Base-by-base conservation (phyloP, 177 flowering plant species). In the Vitis hybrid region DNA sequence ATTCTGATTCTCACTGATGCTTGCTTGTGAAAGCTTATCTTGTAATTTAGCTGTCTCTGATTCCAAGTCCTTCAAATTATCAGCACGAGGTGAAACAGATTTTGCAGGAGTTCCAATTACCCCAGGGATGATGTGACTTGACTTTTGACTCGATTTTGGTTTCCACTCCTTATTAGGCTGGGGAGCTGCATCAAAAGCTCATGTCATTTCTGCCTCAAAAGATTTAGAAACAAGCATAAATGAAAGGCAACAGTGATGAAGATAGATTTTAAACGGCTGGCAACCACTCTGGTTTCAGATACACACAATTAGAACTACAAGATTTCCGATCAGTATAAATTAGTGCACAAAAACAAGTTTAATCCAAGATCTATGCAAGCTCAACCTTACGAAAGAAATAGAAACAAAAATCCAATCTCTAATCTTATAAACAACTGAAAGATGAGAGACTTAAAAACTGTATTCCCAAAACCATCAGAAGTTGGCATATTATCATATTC, bases 161-260 rank as follows among this genome's bases (percentile, higher is more conserved):
- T 93, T 95, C 99, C 99, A 95, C 70, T 93, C 97, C 83, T 83
- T 93, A 48, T 73, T 88, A 27, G 84, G 81, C 74, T 78, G 87
- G 51, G 80, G 56, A 74, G 81, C 97, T 92, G 85, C 80, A 82
- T 59, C 30, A 64, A 71, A 46, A 52, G 7, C 5, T 1, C 56
- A 58, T 11, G 2, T 19, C 55, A 15, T 51, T 35, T 13, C 30
- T 24, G 17, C 35, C 52, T 9, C 14, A 49, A 21, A 21, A 57
- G 19, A 50, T 14, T 40, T 63, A 49, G 46, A 52, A 60, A 30
- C n/a, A 21, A 48, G 6, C 40, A 70, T 6, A n/a, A 21, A 35
- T 35, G 40, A 35, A 35, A 35, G 40, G 40, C 40, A 6, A 35
- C 40, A 35, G 6, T 35, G 40, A 35, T 21, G 24, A 21, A 21